Percentiles rank a stretch among this genome's conserved stretches.
Evolutionary conservation across 768 basidiomycete genomes (phyloP).

Genomic region (Leccinellum luteum): DNA sequence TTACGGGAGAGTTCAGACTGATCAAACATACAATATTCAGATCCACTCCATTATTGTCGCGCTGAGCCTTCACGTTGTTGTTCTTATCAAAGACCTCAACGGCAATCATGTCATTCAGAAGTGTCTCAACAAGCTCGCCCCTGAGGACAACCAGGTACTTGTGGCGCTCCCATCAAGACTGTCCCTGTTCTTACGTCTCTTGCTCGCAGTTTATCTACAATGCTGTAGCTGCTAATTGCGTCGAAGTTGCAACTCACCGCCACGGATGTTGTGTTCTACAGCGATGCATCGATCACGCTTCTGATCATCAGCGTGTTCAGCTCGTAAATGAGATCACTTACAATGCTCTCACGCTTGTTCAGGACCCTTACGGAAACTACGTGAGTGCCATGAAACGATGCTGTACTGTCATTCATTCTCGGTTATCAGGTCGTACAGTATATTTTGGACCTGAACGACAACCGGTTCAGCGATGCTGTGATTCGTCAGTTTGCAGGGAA

Average conservation of each 20-base stretch:
- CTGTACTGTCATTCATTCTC: neutral
- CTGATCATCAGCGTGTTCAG: slow-evolving; percentile 91
- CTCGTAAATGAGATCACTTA: slow-evolving; percentile 99
- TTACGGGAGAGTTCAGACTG: slow-evolving; percentile 64
- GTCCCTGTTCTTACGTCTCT: neutral
- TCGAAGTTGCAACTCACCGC: slow-evolving; percentile 96
- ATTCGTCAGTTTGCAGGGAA: slow-evolving; percentile 98
- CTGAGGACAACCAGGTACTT: slow-evolving; percentile 94
- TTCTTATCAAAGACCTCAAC: slow-evolving; percentile 97
- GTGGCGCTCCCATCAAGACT: neutral
- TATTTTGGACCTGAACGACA: slow-evolving; percentile 97
- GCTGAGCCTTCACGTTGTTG: slow-evolving; percentile 95
- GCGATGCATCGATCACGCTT: slow-evolving; percentile 97
- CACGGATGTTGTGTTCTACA: slow-evolving; percentile 99
- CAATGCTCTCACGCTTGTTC: slow-evolving; percentile 95
- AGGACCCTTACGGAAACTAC: slow-evolving; percentile 95
- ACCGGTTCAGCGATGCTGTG: slow-evolving; percentile 95
- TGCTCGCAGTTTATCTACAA: slow-evolving; percentile 89
- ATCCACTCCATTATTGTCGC: slow-evolving; percentile 97
- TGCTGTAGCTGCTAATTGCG: slow-evolving; percentile 97
- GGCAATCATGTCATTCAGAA: slow-evolving; percentile 99
- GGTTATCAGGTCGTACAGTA: slow-evolving; percentile 87
- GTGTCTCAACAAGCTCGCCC: slow-evolving; percentile 95
- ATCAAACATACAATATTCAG: slow-evolving; percentile 81
- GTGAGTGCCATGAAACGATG: slow-evolving; percentile 39